Conservation (phyloP, 2,329 filamentous ascomycete genomes). For the Fusarium fracticaudum region DNA sequence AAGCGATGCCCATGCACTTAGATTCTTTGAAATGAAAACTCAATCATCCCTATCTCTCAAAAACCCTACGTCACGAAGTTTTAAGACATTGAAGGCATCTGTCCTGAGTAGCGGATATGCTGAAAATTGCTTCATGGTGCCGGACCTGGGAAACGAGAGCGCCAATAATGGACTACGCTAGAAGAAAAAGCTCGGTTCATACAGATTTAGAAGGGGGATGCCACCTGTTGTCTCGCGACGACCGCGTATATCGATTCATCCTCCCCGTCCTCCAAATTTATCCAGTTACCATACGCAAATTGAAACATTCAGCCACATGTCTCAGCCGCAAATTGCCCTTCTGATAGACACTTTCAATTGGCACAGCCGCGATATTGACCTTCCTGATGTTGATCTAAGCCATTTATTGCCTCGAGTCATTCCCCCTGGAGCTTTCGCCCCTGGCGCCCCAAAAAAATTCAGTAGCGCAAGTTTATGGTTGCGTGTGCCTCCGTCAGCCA, state of each 20-base stretch:
- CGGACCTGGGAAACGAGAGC: too few relatives aligned
- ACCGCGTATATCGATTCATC: neutral
- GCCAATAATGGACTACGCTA: too few relatives aligned
- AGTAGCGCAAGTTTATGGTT: neutral
- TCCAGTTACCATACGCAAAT: neutral
- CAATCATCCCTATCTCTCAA: too few relatives aligned
- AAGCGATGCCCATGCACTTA: too few relatives aligned
- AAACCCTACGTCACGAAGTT: too few relatives aligned
- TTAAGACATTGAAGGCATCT: fast-evolving
- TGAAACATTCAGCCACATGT: neutral
- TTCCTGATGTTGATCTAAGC: neutral
- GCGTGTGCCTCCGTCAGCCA: neutral
- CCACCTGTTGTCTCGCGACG: too few relatives aligned
- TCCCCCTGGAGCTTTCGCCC: neutral
- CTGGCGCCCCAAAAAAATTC: neutral
- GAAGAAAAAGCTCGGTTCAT: neutral
- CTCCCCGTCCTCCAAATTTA: neutral
- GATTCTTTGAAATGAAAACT: too few relatives aligned
- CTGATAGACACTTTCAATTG: neutral
- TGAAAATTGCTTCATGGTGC: neutral
- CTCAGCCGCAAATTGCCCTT: neutral
- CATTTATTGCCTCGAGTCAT: neutral
- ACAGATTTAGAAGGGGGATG: too few relatives aligned
- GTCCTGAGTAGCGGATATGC: neutral
- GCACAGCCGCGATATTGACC: neutral